Conservation (phyloP, 129 eudicot genomes). For the Flaveria ramosissima region DNA sequence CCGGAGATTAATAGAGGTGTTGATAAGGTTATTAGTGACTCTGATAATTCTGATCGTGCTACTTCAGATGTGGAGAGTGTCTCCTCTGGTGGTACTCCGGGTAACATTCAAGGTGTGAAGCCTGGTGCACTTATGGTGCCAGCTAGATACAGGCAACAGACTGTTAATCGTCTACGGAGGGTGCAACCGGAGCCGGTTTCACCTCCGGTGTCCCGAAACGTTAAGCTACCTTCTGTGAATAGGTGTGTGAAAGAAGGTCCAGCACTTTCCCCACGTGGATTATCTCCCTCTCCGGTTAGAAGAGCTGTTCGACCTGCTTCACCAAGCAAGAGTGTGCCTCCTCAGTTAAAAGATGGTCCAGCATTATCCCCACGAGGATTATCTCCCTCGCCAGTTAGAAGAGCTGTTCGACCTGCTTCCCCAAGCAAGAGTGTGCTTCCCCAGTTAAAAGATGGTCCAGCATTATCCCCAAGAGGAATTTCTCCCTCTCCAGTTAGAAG, state of each 20-base stretch:
- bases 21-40: conserved; percentile 29
- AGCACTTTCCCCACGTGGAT: conserved; percentile 49
- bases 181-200: conserved; percentile 60
- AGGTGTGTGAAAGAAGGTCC: conserved; percentile 48
- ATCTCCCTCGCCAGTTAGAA: conserved; percentile 59
- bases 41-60: conserved; percentile 32
- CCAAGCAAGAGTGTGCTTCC: conserved; percentile 44
- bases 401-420: conserved; percentile 57
- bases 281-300: conserved; percentile 57
- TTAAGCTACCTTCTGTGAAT: conserved; percentile 40
- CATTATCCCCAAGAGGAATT: conserved; percentile 49
- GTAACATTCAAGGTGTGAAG: conserved; percentile 35
- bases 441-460: conserved; percentile 42
- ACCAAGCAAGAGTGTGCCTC: conserved; percentile 44
- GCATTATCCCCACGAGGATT: conserved; percentile 49
- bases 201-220: conserved; percentile 43
- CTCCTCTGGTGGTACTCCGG: conserved; percentile 53
- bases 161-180: conserved; percentile 42
- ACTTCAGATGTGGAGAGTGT: conserved; percentile 60
- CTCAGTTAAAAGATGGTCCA: conserved; percentile 40
- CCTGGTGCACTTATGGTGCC: conserved; percentile 59
- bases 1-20: conserved; percentile 10
- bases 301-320: conserved; percentile 61
- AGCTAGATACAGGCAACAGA: conserved; percentile 62
- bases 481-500: conserved; percentile 65